Base-by-base conservation (phyloP, 257 asterid species). In the Capsicum rhomboideum region DNA sequence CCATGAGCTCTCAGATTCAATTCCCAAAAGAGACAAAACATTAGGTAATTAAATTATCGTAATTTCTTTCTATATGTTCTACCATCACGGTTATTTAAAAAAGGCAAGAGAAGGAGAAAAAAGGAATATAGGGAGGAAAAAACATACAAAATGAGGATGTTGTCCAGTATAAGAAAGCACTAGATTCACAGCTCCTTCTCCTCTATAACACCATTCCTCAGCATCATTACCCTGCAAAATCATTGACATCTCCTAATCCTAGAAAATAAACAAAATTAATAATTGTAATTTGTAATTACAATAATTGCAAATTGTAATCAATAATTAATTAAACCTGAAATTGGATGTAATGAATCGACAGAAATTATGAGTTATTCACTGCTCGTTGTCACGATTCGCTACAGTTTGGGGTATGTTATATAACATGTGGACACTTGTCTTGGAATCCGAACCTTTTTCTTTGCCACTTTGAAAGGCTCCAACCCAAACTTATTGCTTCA, bases 191-290 rank as follows among this genome's bases (percentile, higher is more conserved):
- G 80, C 80, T 72, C 80, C 99, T 90, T 95, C 99, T 71, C 98
- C 99, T 90, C 97, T 93, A 50, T 97, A 97, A 85, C 88, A 82
- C 98, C 99, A 97, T 52, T 97, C 97, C 56, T 75, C 79, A 2
- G 98, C 98, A 74, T 97, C 93, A 58, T 95, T 85, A 13, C 87
- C 96, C 81, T 85, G 86, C 89, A 97, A 91, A 86, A 84, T 87
- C 86, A 86, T 87, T 82, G 88, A 93, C 98, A 94, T 93, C 87
- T 89, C 61, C 94, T 87, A 89, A 78, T 66, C 46, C 77, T 29
- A 8, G 4, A 31, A 55, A 7, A 64, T 64, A 23, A n/a, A n/a
- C n/a, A n/a, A n/a, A n/a, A n/a, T n/a, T n/a, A n/a, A n/a, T n/a
- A n/a, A n/a, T n/a, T n/a, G n/a, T n/a, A n/a, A n/a, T n/a, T n/a